Evolutionary conservation across 129 eudicot genomes (phyloP).

Genomic region (Escallonia rubra): DNA sequence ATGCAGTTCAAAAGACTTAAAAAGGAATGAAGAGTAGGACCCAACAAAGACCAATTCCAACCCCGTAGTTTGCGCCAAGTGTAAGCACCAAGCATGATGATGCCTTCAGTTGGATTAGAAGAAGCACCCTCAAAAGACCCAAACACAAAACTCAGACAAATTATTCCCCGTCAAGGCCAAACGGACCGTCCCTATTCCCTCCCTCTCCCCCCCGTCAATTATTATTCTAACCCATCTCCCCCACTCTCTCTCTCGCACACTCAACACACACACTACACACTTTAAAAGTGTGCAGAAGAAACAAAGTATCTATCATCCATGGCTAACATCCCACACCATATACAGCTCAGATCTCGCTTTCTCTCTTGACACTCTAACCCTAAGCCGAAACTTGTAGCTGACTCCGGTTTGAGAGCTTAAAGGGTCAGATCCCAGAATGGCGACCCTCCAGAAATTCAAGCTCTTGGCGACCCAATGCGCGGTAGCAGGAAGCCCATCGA

Average conservation of each 20-base stretch:
- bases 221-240: constrained; percentile 4
- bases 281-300: constrained; percentile 24
- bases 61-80: constrained; percentile 11
- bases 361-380: constrained; percentile 8
- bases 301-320: constrained; percentile 31
- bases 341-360: constrained; percentile 51
- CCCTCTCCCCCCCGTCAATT: constrained; percentile 13
- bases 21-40: constrained; percentile 2
- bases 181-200: constrained; percentile 20
- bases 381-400: background rate
- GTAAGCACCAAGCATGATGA: background rate
- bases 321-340: constrained; percentile 13
- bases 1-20: background rate
- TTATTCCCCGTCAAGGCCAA: no score
- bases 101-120: background rate
- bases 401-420: background rate
- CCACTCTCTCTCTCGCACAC: background rate
- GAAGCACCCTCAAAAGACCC: constrained; percentile 2
- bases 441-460: constrained; percentile 79
- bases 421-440: constrained; percentile 33
- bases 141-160: background rate
- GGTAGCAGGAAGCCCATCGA: constrained; percentile 79
- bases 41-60: background rate
- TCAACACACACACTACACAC: background rate
- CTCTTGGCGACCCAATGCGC: constrained; percentile 85